A percentile compares a stretch with the other conserved stretches of the same genome.
Conservation (phyloP, 2,329 filamentous ascomycete species). For the Pestalotiopsis sp. region DNA sequence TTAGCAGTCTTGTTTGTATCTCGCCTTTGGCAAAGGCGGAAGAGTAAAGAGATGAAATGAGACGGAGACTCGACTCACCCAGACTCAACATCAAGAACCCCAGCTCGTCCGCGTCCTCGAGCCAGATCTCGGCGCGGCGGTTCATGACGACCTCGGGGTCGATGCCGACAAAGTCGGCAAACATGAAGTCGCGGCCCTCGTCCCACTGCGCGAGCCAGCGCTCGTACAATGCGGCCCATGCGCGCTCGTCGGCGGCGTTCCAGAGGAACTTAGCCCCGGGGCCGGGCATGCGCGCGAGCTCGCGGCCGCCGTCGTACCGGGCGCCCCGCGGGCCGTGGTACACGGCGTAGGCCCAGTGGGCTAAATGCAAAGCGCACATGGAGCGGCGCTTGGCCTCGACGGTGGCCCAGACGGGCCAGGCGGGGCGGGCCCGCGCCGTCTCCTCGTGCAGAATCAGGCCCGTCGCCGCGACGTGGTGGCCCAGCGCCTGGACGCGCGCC, state of each 20-base stretch:
- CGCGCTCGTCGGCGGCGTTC: conserved; percentile 30
- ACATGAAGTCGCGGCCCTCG: conserved; percentile 24
- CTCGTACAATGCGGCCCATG: conserved; percentile 34
- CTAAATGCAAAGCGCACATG: conserved; percentile 32
- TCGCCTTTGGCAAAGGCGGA: too few relatives aligned
- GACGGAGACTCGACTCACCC: too few relatives aligned
- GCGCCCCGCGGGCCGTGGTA: conserved; percentile 27
- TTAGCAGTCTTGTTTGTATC: too few relatives aligned
- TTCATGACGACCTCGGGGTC: conserved; percentile 29
- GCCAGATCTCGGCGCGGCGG: conserved; percentile 35
- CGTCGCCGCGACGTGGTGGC: conserved; percentile 29
- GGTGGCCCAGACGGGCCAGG: conserved; percentile 39
- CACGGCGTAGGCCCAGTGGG: conserved; percentile 40
- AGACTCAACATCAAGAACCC: conserved; percentile 38
- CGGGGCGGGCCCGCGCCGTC: conserved; percentile 26
- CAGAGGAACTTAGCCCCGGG: conserved; percentile 38
- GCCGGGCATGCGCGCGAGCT: conserved; percentile 38
- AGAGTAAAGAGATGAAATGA: too few relatives aligned
- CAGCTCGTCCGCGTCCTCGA: conserved; percentile 42
- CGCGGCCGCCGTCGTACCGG: conserved; percentile 32
- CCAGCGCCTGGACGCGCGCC: conserved; percentile 29
- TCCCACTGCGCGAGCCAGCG: conserved; percentile 35
- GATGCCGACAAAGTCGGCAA: conserved; percentile 32
- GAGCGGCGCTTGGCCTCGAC: conserved; percentile 57
- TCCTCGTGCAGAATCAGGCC: conserved; percentile 37